phyloP scores from a whole-genome alignment of 177 flowering plant genomes.

The Telopea speciosissima region DNA sequence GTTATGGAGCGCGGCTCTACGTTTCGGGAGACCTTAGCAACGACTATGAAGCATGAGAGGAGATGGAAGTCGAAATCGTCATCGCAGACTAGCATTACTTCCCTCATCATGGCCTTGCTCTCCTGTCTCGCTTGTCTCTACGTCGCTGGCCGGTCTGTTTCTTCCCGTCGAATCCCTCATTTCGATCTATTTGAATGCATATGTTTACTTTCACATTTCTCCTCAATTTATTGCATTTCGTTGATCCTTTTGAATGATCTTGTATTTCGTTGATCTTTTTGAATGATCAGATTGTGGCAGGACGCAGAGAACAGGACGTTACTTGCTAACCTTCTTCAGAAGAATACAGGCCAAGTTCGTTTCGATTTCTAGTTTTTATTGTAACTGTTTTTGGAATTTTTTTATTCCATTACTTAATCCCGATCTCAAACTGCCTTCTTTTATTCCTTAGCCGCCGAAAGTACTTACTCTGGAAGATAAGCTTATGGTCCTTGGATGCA shows the following conservation, averaged over 20 bases:
- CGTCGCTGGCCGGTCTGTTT: constrained; percentile 80
- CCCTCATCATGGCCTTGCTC: constrained; percentile 67
- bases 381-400: background rate
- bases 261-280: background rate
- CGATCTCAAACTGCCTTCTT: background rate
- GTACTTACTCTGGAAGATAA: constrained; percentile 88
- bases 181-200: background rate
- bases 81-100: constrained; percentile 35
- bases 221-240: background rate
- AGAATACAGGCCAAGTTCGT: constrained; percentile 51
- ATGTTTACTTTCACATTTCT: background rate
- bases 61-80: constrained; percentile 46
- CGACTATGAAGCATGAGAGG: constrained; percentile 46
- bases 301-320: constrained; percentile 81
- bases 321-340: constrained; percentile 53
- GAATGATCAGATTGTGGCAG: constrained; percentile 75
- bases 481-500: constrained; percentile 80
- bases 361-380: constrained; percentile 8
- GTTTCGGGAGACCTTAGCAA: constrained; percentile 37
- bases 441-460: constrained; percentile 58
- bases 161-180: background rate
- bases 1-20: constrained; percentile 11
- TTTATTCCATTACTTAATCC: background rate
- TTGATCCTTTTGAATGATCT: background rate
- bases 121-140: constrained; percentile 96